Conservation (phyloP, 352 stramenopile species). For the Globisporangium cederbergense region DNA sequence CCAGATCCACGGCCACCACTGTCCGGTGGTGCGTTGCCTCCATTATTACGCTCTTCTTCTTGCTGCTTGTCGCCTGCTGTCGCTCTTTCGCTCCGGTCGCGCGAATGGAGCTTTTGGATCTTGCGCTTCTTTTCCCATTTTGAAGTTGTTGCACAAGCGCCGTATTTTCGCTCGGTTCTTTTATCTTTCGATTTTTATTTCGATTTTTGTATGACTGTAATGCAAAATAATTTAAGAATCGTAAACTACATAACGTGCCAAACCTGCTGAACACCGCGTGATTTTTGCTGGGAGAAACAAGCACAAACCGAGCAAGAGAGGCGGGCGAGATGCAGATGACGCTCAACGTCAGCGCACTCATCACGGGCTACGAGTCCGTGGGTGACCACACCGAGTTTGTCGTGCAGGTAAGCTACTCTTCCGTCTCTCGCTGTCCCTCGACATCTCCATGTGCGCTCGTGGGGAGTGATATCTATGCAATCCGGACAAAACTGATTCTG, state of each 20-base stretch:
- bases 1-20: constrained; percentile 57
- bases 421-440: not conserved
- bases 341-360: constrained; percentile 76
- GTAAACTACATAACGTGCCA: not conserved
- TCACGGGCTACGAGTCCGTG: constrained; percentile 80
- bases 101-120: constrained; percentile 9
- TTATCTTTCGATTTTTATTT: not conserved
- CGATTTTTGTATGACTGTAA: not conserved
- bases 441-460: too few relatives aligned
- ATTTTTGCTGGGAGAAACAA: not conserved
- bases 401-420: constrained; percentile 38
- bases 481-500: not conserved
- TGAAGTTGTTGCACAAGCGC: not conserved
- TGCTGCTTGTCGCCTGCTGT: not conserved
- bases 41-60: constrained; percentile 5
- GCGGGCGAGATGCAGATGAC: constrained; percentile 34
- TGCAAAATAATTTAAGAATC: not conserved
- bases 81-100: not conserved
- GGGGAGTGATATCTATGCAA: not conserved
- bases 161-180: not conserved
- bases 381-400: constrained; percentile 86
- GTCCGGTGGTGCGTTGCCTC: constrained; percentile 26
- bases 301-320: not conserved
- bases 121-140: not conserved
- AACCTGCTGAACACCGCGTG: not conserved